These are phyloP conservation scores for Botrytis porri DNA, from an alignment of 2,329 filamentous ascomycete genomes.

Conservation along the genomic window DNA sequence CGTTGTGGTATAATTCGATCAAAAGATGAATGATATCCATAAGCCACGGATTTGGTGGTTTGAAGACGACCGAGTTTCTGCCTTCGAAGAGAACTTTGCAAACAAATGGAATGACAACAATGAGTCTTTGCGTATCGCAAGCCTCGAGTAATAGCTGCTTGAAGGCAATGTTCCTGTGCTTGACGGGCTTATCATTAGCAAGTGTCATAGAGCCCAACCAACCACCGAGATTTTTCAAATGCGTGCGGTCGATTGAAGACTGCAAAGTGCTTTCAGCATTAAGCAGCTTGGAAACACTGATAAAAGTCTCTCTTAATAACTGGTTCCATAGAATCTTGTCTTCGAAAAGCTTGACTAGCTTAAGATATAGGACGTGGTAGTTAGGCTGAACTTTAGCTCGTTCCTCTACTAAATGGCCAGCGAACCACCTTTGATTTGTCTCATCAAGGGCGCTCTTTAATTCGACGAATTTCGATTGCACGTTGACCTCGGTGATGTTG, in stretches of 20 bases:
- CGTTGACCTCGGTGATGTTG: conserved; percentile 88
- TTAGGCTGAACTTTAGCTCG: conserved; percentile 97
- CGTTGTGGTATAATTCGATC: conserved; percentile 89
- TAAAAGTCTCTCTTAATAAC: conserved; percentile 89
- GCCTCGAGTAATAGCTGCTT: conserved; percentile 92
- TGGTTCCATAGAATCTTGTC: conserved; percentile 79
- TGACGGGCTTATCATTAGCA: conserved; percentile 90
- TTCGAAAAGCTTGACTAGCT: conserved; percentile 79
- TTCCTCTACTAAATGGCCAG: conserved; percentile 89
- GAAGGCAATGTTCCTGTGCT: conserved; percentile 95
- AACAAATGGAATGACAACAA: conserved; percentile 93
- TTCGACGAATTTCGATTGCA: conserved; percentile 79
- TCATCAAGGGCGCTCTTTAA: conserved; percentile 75
- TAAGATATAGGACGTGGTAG: conserved; percentile 89
- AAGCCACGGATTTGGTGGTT: conserved; percentile 92
- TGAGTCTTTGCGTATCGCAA: conserved; percentile 84
- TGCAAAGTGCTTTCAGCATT: conserved; percentile 87
- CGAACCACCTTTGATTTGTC: conserved; percentile 93
- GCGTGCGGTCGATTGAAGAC: conserved; percentile 77
- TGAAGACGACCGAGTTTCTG: conserved; percentile 81
- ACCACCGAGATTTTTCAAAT: conserved; percentile 87
- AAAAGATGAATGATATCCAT: conserved; percentile 93
- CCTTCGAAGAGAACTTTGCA: conserved; percentile 93
- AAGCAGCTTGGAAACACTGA: conserved; percentile 79
- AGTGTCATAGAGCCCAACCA: conserved; percentile 95